Evolutionary conservation across 306 rosid species (phyloP).

Genomic region (Cucurbita argyrosperma): DNA sequence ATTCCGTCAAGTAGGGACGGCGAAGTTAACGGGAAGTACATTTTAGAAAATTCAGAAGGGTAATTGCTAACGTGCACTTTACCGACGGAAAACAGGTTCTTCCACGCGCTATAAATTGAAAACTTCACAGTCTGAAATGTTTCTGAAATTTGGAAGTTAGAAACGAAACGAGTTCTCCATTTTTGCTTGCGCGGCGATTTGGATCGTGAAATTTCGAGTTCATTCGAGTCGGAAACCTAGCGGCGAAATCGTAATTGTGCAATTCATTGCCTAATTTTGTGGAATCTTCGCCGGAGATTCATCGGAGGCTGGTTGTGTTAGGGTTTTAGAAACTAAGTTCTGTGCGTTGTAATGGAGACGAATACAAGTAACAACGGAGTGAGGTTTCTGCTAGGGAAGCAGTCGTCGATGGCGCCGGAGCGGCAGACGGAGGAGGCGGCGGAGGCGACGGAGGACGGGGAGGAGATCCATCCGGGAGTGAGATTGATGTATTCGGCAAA

Average conservation of each 20-base stretch:
- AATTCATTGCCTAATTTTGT: not conserved
- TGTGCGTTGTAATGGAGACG: slow-evolving; percentile 35
- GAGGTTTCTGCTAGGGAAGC: slow-evolving; percentile 60
- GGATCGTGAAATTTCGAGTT: not conserved
- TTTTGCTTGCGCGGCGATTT: not conserved
- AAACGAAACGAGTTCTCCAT: not conserved
- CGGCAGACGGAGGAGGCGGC: not conserved
- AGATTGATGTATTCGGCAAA: slow-evolving; percentile 66
- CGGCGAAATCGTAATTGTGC: not conserved
- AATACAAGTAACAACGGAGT: slow-evolving; percentile 21
- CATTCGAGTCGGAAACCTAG: not conserved
- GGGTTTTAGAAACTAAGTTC: not conserved
- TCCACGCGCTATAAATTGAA: not conserved
- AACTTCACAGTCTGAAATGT: not conserved
- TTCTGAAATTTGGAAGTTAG: not conserved
- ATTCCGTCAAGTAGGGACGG: not conserved
- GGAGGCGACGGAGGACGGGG: slow-evolving; percentile 12
- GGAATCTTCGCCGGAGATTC: not conserved
- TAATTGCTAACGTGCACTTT: not conserved
- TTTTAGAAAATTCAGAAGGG: not conserved
- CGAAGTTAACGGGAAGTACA: not conserved
- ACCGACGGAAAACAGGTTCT: not conserved
- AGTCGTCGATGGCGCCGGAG: slow-evolving; percentile 82
- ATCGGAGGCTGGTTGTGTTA: not conserved
- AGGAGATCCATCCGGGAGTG: slow-evolving; percentile 43